These are phyloP conservation scores for Eucalyptus erythrocorys DNA, from an alignment of 345 rosid species.

Conservation along the genomic window DNA sequence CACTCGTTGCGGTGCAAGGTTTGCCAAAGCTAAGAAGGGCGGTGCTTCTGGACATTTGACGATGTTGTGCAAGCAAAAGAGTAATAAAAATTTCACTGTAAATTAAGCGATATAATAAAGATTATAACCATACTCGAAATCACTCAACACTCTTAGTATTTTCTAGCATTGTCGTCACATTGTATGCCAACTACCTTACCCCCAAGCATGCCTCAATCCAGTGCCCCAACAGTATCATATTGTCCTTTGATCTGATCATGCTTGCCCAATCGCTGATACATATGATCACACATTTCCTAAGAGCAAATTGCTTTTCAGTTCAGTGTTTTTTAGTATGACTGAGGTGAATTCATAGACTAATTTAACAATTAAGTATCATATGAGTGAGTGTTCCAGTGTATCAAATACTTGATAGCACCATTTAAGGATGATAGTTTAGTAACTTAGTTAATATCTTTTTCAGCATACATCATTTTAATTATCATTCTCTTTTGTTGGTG, in stretches of 20 bases:
- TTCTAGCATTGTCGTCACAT: too few species aligned
- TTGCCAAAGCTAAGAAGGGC: background rate
- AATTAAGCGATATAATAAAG: rapidly evolving
- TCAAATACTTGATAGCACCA: background rate
- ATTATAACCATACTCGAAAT: too few species aligned
- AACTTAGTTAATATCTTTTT: background rate
- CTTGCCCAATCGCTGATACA: rapidly evolving
- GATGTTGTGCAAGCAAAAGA: background rate
- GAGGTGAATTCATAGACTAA: background rate
- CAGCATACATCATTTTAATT: background rate
- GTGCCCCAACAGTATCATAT: background rate
- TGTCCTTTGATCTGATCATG: rapidly evolving
- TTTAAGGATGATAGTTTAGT: background rate
- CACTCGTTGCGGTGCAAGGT: background rate
- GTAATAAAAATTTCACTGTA: rapidly evolving
- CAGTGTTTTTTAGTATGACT: background rate
- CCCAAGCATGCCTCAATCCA: background rate
- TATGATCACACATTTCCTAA: background rate
- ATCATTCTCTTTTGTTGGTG: background rate
- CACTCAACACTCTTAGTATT: too few species aligned
- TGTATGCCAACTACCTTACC: background rate
- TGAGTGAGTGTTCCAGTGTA: background rate
- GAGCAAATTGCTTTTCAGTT: background rate
- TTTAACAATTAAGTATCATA: background rate
- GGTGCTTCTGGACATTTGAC: background rate